Evolutionary conservation across 2,329 filamentous ascomycete species (phyloP), one percentile per base, ranked within the genome.

Genomic region (Sordariomycetes sp.): DNA sequence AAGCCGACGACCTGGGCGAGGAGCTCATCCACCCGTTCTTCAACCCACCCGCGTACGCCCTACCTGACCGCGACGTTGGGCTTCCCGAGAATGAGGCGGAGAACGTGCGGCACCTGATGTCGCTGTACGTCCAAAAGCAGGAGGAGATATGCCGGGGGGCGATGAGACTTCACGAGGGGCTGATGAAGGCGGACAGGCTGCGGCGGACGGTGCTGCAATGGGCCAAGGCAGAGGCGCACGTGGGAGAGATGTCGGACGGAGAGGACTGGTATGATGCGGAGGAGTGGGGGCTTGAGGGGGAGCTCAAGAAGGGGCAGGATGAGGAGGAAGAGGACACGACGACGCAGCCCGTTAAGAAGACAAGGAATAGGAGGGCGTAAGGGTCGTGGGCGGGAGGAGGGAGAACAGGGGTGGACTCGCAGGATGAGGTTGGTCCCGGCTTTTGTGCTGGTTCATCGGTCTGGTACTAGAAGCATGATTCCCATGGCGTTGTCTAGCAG

Each of bases 231-330:
- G 89, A 92, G 70, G 87, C 79, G 24, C 89, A 92, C 64, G 76
- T 75, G 56, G 81, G 83, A 1, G 87, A 91, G 68, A 84, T 94
- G 84, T 90, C 86, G 55, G 89, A 95, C 66, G 88, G 88, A 12
- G 89, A 95, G 73, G 89, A 95, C 67, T 95, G 88, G 87, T 91
- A 90, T 66, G 89, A 95, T 69, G 81, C 81, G 65, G 85, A 89
- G 56, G 86, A 89, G 70, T 92, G 88, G 87, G 81, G 80, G 0
- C 68, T 94, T 54, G 78, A 81, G 10, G 85, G 87, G 60, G 85
- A 88, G 62, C 71, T 92, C 8, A 86, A 89, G 68, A 94, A 94
- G 72, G 89, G 89, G 0, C 85, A 88, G 64, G 87, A 90, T 60
- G 85, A 87, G 65, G 89, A 92, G 64, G 89, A 94, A 66, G 88